Percentiles rank a stretch among this genome's conserved stretches.
Evolutionary conservation across 371 early-diverging fungal genomes (phyloP).

Genomic region (Mortierella sp.): DNA sequence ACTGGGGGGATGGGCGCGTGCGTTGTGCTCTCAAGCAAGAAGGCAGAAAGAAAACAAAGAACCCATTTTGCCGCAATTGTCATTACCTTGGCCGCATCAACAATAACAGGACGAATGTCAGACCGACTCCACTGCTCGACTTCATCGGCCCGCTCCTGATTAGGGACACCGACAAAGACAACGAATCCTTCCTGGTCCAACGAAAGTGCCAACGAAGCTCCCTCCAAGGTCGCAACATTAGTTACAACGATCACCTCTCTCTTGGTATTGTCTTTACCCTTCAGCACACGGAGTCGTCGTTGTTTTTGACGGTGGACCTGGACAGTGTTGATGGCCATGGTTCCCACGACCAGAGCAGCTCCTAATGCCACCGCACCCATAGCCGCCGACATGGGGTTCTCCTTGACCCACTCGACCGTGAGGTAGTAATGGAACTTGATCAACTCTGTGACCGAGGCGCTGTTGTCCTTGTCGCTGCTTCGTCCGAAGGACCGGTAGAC

Average conservation of each 20-base stretch:
- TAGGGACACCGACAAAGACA: slow-evolving; percentile 32
- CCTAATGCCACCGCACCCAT: slow-evolving; percentile 21
- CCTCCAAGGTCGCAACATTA: slow-evolving; percentile 19
- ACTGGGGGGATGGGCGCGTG: slow-evolving; percentile 4
- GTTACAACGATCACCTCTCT: slow-evolving; percentile 20
- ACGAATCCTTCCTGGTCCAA: slow-evolving; percentile 32
- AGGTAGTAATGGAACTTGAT: slow-evolving; percentile 39
- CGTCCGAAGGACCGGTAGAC: slow-evolving; percentile 20
- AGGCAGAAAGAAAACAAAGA: neutral
- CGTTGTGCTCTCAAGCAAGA: neutral
- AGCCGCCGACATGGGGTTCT: slow-evolving; percentile 23
- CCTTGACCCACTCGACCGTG: slow-evolving; percentile 34
- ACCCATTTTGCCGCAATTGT: neutral
- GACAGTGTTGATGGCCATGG: slow-evolving; percentile 16
- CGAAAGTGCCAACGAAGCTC: slow-evolving; percentile 20
- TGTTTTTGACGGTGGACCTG: slow-evolving; percentile 21
- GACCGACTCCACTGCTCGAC: slow-evolving; percentile 26
- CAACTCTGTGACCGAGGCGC: slow-evolving; percentile 21
- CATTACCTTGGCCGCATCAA: slow-evolving; percentile 35
- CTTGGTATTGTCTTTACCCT: slow-evolving; percentile 13
- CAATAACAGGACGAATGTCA: slow-evolving; percentile 38
- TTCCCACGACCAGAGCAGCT: slow-evolving; percentile 24
- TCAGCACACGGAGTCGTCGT: slow-evolving; percentile 25
- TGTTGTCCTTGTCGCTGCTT: neutral
- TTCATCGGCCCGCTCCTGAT: slow-evolving; percentile 17